Percentiles rank a stretch among this genome's conserved stretches.
These are phyloP conservation scores for Leccinellum rugosiceps DNA, from an alignment of 768 basidiomycete species.

Conservation along the genomic window DNA sequence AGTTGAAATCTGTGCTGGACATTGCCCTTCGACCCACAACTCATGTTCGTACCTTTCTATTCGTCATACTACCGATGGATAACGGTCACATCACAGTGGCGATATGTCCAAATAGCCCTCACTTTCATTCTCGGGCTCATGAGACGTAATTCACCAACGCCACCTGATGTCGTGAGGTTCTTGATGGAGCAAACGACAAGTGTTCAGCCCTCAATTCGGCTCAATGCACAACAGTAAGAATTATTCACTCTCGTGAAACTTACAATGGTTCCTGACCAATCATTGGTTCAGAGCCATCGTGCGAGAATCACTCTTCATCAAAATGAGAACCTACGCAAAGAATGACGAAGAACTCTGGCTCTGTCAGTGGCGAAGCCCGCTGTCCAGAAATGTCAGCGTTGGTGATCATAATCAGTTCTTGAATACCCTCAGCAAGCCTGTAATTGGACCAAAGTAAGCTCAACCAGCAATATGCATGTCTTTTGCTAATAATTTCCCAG, in stretches of 20 bases:
- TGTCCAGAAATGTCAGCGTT: conserved; percentile 45
- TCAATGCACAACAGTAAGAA: conserved; percentile 59
- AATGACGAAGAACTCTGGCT: conserved; percentile 68
- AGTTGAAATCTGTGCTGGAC: conserved; percentile 61
- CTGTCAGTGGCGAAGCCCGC: conserved; percentile 67
- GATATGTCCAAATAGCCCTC: conserved; percentile 72
- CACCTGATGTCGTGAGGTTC: conserved; percentile 55
- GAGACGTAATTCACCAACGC: conserved; percentile 55
- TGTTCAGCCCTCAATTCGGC: conserved; percentile 66
- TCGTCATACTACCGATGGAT: conserved; percentile 5
- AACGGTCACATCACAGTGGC: conserved; percentile 53
- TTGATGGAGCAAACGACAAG: conserved; percentile 65
- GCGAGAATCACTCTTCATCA: conserved; percentile 64
- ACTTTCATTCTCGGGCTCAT: conserved; percentile 60
- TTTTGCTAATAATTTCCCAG: conserved; percentile 23
- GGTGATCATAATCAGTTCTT: conserved; percentile 50
- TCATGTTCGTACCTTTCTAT: conserved; percentile 51
- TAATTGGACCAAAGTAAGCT: conserved; percentile 36
- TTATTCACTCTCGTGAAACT: not conserved
- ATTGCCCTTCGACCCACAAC: conserved; percentile 60
- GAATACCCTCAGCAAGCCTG: conserved; percentile 40
- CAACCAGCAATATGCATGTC: not conserved
- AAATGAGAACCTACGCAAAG: conserved; percentile 70
- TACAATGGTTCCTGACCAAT: not conserved
- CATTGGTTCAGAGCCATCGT: conserved; percentile 52